These are phyloP conservation scores for Oryza australiensis DNA, from an alignment of 176 grass and related monocot species.

Conservation along the genomic window DNA sequence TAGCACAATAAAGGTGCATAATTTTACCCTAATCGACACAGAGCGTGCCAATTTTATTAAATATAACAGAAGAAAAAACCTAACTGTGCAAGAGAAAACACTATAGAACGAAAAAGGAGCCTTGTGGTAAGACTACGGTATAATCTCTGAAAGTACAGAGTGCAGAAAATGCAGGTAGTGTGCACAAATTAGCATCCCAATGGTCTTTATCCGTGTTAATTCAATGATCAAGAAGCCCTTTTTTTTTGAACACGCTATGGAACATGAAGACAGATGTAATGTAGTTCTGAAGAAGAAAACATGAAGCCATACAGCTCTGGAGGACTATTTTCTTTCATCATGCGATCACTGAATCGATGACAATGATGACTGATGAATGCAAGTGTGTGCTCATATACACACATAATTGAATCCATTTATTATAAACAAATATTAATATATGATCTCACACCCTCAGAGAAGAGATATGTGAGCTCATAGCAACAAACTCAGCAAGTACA, in stretches of 20 bases:
- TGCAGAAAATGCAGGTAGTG: too few species aligned
- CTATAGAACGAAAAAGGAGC: too few species aligned
- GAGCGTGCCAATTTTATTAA: too few species aligned
- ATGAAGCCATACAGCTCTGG: not conserved
- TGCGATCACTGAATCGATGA: not conserved
- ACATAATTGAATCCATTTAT: slow-evolving; percentile 12
- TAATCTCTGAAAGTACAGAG: too few species aligned
- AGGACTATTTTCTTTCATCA: too few species aligned
- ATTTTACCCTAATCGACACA: too few species aligned
- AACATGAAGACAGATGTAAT: not conserved
- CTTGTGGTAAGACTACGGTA: too few species aligned
- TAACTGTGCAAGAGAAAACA: too few species aligned
- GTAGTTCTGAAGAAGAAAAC: not conserved
- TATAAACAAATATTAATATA: not conserved
- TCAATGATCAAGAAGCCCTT: not conserved
- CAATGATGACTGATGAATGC: not conserved
- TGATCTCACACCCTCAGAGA: not conserved
- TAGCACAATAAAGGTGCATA: too few species aligned
- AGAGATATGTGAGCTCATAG: not conserved
- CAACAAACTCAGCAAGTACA: not conserved
- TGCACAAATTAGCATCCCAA: not conserved
- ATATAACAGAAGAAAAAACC: too few species aligned
- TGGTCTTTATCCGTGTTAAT: not conserved
- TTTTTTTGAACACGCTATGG: too few species aligned
- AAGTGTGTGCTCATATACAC: not conserved